Percentiles rank a stretch among this genome's conserved stretches.
Evolutionary conservation across 2,329 filamentous ascomycete genomes (phyloP).

Genomic region (Annulohypoxylon truncatum): DNA sequence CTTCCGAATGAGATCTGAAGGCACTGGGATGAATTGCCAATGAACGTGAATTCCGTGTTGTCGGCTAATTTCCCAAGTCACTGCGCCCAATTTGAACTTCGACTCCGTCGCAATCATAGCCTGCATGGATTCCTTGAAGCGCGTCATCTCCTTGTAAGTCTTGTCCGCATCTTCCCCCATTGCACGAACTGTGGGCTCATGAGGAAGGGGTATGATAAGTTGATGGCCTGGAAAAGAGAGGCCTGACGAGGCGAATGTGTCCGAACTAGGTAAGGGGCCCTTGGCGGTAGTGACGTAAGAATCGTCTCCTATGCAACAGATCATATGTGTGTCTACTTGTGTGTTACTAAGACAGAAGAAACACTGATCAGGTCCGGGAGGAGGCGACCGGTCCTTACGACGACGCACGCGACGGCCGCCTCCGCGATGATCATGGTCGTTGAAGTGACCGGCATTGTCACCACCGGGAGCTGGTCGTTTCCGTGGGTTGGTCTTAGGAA

Average conservation of each 20-base stretch:
- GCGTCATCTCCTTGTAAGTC: constrained; percentile 83
- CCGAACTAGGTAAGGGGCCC: constrained; percentile 80
- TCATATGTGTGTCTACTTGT: constrained; percentile 85
- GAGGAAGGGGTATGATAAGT: constrained; percentile 88
- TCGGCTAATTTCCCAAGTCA: constrained; percentile 94
- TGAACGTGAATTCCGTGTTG: constrained; percentile 85
- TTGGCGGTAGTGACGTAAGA: constrained; percentile 92
- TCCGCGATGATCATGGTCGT: constrained; percentile 58
- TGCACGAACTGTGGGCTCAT: constrained; percentile 78
- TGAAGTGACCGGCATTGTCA: constrained; percentile 53
- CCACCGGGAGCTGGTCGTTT: constrained; percentile 68
- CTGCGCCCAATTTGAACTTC: constrained; percentile 75
- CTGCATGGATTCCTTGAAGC: constrained; percentile 81
- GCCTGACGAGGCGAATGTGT: constrained; percentile 72
- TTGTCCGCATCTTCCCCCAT: constrained; percentile 72
- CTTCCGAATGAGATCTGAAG: constrained; percentile 72
- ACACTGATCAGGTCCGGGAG: constrained; percentile 80
- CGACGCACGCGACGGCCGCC: constrained; percentile 59
- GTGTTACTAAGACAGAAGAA: constrained; percentile 97
- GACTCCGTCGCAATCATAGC: constrained; percentile 74
- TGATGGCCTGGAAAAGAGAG: constrained; percentile 86
- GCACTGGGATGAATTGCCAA: constrained; percentile 91
- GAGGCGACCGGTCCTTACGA: constrained; percentile 62
- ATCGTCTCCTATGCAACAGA: constrained; percentile 88
- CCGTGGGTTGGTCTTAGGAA: constrained; percentile 56